Percentiles rank a stretch among this genome's conserved stretches.
phyloP scores from a whole-genome alignment of 2,329 filamentous ascomycete genomes.

The Talaromyces atroroseus region DNA sequence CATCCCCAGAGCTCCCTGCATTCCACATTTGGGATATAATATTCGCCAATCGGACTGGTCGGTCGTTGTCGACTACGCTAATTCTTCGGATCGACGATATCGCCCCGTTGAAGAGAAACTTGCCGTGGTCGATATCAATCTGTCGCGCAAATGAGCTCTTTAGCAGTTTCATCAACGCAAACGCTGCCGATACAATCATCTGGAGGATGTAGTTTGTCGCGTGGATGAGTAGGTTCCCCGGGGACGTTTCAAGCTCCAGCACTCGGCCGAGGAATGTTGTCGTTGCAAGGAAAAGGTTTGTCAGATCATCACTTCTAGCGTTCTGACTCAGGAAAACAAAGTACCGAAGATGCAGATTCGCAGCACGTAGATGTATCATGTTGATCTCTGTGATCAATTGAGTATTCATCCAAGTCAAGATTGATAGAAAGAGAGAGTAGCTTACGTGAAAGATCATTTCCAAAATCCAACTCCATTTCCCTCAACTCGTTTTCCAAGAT shows the following conservation, averaged over 20 bases:
- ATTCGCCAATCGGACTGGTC: conserved; percentile 57
- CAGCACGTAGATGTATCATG: conserved; percentile 42
- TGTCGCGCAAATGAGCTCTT: conserved; percentile 57
- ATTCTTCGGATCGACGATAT: conserved; percentile 55
- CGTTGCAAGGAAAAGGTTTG: conserved; percentile 41
- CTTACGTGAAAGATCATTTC: conserved; percentile 31
- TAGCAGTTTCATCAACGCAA: conserved; percentile 58
- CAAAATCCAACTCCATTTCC: conserved; percentile 50
- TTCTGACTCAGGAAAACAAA: conserved; percentile 44
- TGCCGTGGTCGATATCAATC: conserved; percentile 50
- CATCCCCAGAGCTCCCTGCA: conserved; percentile 33
- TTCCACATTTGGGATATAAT: conserved; percentile 62
- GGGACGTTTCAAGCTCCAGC: conserved; percentile 39
- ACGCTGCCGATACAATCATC: conserved; percentile 59
- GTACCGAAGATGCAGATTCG: conserved; percentile 41
- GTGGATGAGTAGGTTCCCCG: conserved; percentile 46
- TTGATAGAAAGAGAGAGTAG: neutral
- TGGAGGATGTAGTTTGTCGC: conserved; percentile 59
- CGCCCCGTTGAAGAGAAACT: conserved; percentile 52
- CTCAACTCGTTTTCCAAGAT: conserved; percentile 41
- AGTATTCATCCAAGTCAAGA: neutral
- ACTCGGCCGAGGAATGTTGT: conserved; percentile 42
- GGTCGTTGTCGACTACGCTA: conserved; percentile 57
- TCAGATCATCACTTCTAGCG: conserved; percentile 37
- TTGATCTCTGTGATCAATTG: conserved; percentile 34